Conservation (phyloP, 345 rosid genomes). For the Eutrema japonicum region DNA sequence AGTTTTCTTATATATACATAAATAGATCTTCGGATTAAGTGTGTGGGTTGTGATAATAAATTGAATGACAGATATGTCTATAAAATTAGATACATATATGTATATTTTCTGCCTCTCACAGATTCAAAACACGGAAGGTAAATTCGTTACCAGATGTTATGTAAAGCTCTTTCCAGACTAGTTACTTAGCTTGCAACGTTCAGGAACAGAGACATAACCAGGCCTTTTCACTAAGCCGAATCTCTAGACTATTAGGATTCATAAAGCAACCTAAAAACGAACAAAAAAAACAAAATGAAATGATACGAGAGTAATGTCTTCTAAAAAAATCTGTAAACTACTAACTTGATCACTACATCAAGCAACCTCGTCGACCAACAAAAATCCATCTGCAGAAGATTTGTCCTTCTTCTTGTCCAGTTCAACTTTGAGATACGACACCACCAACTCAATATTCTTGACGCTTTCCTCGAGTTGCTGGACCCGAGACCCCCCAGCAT, state of each 20-base stretch:
- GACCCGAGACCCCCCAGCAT: not conserved
- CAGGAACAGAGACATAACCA: no score
- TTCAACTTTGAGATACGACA: slow-evolving; percentile 15
- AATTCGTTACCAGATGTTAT: no score
- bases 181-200: no score
- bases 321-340: not conserved
- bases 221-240: not conserved
- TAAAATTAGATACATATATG: not conserved
- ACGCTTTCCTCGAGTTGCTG: slow-evolving; percentile 5
- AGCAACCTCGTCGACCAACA: slow-evolving; percentile 25
- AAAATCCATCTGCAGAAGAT: slow-evolving; percentile 23
- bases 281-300: not conserved
- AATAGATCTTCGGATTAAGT: no score
- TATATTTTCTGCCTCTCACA: no score
- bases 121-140: no score
- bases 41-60: no score
- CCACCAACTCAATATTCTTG: slow-evolving; percentile 9
- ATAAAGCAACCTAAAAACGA: not conserved
- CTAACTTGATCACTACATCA: slow-evolving; percentile 4
- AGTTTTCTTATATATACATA: no score
- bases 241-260: not conserved
- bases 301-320: not conserved
- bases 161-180: no score
- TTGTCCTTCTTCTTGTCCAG: slow-evolving; percentile 15
- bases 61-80: no score